phyloP scores from a whole-genome alignment of 2,329 filamentous ascomycete genomes.

The Colletotrichum neosansevieriae region DNA sequence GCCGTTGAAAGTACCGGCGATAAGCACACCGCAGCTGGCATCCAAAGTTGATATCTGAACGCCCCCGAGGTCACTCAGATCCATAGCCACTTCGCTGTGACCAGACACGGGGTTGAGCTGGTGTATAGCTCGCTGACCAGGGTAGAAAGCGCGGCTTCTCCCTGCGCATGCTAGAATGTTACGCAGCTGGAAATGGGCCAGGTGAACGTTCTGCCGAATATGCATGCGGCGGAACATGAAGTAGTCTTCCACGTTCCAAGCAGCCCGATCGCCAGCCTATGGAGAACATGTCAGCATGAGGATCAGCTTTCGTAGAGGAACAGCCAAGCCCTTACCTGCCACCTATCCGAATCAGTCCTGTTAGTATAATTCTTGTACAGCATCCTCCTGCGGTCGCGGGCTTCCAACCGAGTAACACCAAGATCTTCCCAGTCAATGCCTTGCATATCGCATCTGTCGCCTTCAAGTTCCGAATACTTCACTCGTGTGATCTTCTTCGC shows the following conservation, averaged over 20 bases:
- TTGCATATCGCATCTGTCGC: constrained; percentile 69
- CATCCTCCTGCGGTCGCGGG: constrained; percentile 58
- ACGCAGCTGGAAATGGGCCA: constrained; percentile 76
- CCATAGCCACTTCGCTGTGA: constrained; percentile 58
- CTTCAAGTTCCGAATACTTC: constrained; percentile 62
- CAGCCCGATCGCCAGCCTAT: constrained; percentile 45
- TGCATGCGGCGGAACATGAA: constrained; percentile 71
- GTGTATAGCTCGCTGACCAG: constrained; percentile 61
- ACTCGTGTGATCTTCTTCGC: constrained; percentile 42
- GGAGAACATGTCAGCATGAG: constrained; percentile 26
- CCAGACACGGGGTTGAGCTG: constrained; percentile 65
- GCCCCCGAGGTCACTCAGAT: constrained; percentile 54
- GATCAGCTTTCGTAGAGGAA: neutral
- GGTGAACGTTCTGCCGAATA: constrained; percentile 63
- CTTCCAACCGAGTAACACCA: constrained; percentile 62
- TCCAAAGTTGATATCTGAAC: constrained; percentile 64
- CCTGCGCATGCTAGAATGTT: constrained; percentile 71
- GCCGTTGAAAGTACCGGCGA: constrained; percentile 70
- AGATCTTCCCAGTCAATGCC: constrained; percentile 69
- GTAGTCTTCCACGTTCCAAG: constrained; percentile 60
- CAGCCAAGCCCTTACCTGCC: constrained; percentile 57
- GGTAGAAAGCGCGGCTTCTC: constrained; percentile 68
- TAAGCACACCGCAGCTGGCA: constrained; percentile 65
- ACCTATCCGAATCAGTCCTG: constrained; percentile 58
- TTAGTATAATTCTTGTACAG: constrained; percentile 72